Percentiles rank a stretch among this genome's conserved stretches.
phyloP scores from a whole-genome alignment of 2,329 filamentous ascomycete species.

The Penicillium hesseltinei region DNA sequence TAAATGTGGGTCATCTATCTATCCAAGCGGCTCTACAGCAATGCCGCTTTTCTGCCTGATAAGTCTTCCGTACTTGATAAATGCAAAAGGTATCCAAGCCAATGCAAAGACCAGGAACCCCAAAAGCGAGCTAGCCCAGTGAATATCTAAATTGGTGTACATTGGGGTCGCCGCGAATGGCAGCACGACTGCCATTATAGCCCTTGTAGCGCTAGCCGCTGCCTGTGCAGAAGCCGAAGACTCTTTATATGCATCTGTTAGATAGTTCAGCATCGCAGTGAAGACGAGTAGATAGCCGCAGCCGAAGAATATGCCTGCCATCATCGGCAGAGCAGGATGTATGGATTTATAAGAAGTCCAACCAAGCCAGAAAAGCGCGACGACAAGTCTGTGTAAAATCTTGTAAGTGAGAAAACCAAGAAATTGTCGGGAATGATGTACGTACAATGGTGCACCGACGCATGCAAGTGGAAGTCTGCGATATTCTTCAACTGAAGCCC shows the following conservation, averaged over 20 bases:
- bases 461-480: no score
- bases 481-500: no score
- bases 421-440: no score
- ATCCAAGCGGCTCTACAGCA: background rate
- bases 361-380: no score
- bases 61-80: background rate
- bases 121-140: constrained; percentile 6
- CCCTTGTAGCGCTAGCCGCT: constrained; percentile 2
- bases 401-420: no score
- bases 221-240: constrained; percentile 5
- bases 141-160: background rate
- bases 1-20: no score
- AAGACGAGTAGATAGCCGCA: background rate
- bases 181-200: constrained; percentile 1
- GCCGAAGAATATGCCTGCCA: background rate
- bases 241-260: constrained; percentile 5
- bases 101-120: background rate
- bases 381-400: no score
- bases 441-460: no score
- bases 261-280: background rate
- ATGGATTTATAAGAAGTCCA: no score
- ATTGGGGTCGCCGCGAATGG: constrained; percentile 1
- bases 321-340: no score
- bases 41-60: background rate
- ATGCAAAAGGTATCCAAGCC: background rate